Evolutionary conservation across 2,329 filamentous ascomycete genomes (phyloP).

Genomic region (Aspergillus texensis): DNA sequence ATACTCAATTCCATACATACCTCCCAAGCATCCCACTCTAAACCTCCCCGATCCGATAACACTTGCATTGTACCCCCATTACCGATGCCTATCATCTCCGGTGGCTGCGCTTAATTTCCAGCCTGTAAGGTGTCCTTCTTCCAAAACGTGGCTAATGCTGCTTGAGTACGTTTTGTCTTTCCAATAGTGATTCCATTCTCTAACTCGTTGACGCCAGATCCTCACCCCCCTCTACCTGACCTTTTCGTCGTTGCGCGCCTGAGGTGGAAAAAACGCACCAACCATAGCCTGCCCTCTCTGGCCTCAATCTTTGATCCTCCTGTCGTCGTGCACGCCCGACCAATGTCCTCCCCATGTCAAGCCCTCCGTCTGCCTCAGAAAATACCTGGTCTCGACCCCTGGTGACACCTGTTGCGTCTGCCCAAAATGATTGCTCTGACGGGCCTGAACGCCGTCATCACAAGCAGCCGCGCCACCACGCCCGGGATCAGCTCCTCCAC

Average conservation of each 20-base stretch:
- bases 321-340: conserved; percentile 38
- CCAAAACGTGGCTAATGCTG: conserved; percentile 31
- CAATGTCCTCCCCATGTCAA: conserved; percentile 58
- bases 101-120: conserved; percentile 14
- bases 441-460: conserved; percentile 26
- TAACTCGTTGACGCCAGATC: conserved; percentile 31
- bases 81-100: conserved; percentile 18
- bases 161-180: conserved; percentile 19
- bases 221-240: conserved; percentile 14
- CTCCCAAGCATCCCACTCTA: background rate
- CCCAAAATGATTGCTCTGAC: conserved; percentile 42
- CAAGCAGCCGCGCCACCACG: conserved; percentile 41
- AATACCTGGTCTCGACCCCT: conserved; percentile 44
- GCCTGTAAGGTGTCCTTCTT: conserved; percentile 35
- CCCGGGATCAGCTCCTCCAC: conserved; percentile 33
- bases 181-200: conserved; percentile 12
- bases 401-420: conserved; percentile 49
- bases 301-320: conserved; percentile 18
- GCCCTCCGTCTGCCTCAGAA: conserved; percentile 46
- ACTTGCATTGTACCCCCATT: conserved; percentile 9
- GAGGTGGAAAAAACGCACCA: conserved; percentile 18
- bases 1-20: background rate
- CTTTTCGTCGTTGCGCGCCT: conserved; percentile 11
- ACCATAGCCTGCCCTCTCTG: conserved; percentile 22
- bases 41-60: conserved; percentile 5